These are phyloP conservation scores for Lactarius psammicola DNA, from an alignment of 768 basidiomycete genomes.

Conservation along the genomic window DNA sequence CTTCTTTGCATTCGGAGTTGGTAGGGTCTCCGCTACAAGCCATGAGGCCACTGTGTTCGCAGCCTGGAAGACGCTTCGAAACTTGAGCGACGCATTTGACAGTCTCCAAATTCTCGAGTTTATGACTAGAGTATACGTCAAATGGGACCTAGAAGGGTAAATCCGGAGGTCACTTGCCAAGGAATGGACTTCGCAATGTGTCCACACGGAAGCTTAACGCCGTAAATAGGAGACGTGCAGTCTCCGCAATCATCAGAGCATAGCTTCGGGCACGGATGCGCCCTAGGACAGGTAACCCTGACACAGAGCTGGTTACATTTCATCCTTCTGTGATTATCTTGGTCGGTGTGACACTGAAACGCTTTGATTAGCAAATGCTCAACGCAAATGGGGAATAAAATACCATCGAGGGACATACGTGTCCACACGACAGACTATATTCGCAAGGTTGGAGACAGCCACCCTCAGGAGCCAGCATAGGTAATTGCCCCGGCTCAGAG, in stretches of 20 bases:
- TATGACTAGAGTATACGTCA: constrained; percentile 28
- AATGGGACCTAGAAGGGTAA: neutral
- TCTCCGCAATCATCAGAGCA: constrained; percentile 35
- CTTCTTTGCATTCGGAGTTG: constrained; percentile 28
- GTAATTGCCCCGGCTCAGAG: constrained; percentile 24
- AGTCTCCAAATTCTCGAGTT: constrained; percentile 29
- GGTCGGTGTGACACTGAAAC: constrained; percentile 31
- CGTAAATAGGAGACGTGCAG: constrained; percentile 32
- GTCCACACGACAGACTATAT: constrained; percentile 34
- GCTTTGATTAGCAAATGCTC: neutral
- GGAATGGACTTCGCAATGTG: constrained; percentile 29
- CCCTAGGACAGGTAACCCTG: constrained; percentile 28
- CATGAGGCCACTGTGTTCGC: constrained; percentile 35
- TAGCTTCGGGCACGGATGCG: constrained; percentile 32
- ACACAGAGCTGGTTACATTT: constrained; percentile 32
- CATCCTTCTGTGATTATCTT: constrained; percentile 29
- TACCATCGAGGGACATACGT: constrained; percentile 35
- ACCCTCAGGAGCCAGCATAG: constrained; percentile 29
- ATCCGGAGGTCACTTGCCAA: constrained; percentile 32
- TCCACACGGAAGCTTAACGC: constrained; percentile 34
- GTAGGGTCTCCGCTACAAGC: constrained; percentile 29
- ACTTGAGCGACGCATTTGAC: constrained; percentile 33
- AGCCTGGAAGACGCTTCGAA: constrained; percentile 32
- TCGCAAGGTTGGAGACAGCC: constrained; percentile 36
- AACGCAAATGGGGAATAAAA: neutral